Percentiles rank a stretch among this genome's conserved stretches.
phyloP scores from a whole-genome alignment of 768 basidiomycete genomes.

The Omphalotus guepiniiformis region DNA sequence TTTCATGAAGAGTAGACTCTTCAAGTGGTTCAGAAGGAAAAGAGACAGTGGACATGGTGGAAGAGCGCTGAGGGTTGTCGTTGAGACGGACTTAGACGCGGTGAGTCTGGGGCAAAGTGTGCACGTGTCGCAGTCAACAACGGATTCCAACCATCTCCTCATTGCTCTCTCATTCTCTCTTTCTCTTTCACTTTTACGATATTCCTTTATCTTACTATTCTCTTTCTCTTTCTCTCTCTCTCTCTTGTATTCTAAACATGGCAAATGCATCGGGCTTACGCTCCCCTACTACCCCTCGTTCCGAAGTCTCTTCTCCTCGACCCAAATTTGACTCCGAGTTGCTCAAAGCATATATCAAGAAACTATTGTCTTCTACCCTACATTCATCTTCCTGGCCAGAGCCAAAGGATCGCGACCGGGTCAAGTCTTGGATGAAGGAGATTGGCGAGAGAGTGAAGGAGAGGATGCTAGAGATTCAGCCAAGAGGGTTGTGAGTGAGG shows the following conservation, averaged over 20 bases:
- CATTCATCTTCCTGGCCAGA: slow-evolving; percentile 64
- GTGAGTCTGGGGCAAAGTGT: not conserved
- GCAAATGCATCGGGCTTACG: slow-evolving; percentile 42
- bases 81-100: slow-evolving; percentile 20
- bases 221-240: too few species aligned
- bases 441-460: slow-evolving; percentile 83
- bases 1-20: slow-evolving; percentile 35
- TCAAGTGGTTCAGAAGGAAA: slow-evolving; percentile 49
- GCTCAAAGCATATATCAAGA: slow-evolving; percentile 78
- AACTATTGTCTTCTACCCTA: slow-evolving; percentile 67
- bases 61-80: not conserved
- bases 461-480: slow-evolving; percentile 80
- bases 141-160: not conserved
- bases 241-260: slow-evolving; percentile 11
- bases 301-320: slow-evolving; percentile 52
- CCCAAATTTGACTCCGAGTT: slow-evolving; percentile 70
- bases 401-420: slow-evolving; percentile 61
- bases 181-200: not conserved
- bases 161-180: not conserved
- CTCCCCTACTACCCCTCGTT: slow-evolving; percentile 59
- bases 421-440: slow-evolving; percentile 77
- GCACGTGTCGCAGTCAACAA: too few species aligned
- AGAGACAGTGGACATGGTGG: slow-evolving; percentile 60
- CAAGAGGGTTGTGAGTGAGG: slow-evolving; percentile 78
- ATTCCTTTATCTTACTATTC: not conserved